phyloP scores from a whole-genome alignment of 2,329 filamentous ascomycete species.

The Hypoxylon sp. region DNA sequence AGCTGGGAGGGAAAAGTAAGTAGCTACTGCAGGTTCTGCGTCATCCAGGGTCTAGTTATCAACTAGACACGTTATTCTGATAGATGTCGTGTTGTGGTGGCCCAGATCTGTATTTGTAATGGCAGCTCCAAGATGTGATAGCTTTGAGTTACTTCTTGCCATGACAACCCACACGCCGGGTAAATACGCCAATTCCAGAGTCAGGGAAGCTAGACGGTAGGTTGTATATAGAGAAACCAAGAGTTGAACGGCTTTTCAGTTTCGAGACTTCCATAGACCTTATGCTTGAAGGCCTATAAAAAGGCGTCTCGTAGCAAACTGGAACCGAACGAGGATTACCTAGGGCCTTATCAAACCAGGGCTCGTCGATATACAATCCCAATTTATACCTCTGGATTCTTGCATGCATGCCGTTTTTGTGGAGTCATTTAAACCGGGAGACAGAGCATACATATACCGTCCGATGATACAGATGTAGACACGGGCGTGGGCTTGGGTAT shows the following conservation, averaged over 20 bases:
- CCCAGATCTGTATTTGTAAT: conserved; percentile 23
- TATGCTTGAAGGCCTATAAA: conserved; percentile 42
- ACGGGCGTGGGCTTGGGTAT: conserved; percentile 21
- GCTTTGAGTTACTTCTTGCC: conserved; percentile 6
- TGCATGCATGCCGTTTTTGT: conserved; percentile 42
- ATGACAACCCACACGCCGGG: conserved; percentile 32
- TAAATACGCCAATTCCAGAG: conserved; percentile 42
- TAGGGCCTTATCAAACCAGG: conserved; percentile 46
- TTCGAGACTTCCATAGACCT: conserved; percentile 29
- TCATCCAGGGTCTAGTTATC: conserved; percentile 17
- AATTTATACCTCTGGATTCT: conserved; percentile 42
- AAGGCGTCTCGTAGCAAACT: conserved; percentile 36
- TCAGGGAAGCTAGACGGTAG: conserved; percentile 25
- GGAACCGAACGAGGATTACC: conserved; percentile 38
- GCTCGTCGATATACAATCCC: conserved; percentile 35
- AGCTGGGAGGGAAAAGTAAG: conserved; percentile 22
- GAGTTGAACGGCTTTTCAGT: conserved; percentile 11
- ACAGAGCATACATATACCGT: conserved; percentile 33
- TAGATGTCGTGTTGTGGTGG: conserved; percentile 27
- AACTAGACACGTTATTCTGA: conserved; percentile 26
- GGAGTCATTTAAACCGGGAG: conserved; percentile 38
- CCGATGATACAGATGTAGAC: conserved; percentile 32
- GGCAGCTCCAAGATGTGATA: conserved; percentile 18
- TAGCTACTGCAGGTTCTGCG: conserved; percentile 28
- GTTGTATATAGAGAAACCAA: conserved; percentile 4